Evolutionary conservation across 257 asterid species (phyloP).

Genomic region (Phtheirospermum japonicum): DNA sequence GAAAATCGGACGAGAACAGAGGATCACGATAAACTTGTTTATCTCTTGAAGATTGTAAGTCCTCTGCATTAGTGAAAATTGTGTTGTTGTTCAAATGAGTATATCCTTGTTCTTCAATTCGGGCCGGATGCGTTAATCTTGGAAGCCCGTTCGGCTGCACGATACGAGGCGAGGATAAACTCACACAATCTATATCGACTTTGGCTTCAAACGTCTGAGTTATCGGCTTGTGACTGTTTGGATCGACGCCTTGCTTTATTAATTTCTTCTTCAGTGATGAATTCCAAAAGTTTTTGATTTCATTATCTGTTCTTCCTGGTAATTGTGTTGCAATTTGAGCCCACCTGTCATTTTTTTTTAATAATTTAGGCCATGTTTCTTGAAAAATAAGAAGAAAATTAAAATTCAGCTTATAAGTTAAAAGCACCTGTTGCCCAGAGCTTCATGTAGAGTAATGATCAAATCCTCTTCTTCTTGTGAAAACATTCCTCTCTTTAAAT

Average conservation of each 20-base stretch:
- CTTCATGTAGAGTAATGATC: conserved; percentile 57
- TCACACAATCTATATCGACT: conserved; percentile 27
- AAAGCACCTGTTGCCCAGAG: conserved; percentile 70
- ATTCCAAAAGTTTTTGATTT: conserved; percentile 86
- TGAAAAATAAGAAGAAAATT: background rate
- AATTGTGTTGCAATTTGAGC: conserved; percentile 82
- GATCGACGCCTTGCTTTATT: conserved; percentile 72
- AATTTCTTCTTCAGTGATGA: conserved; percentile 74
- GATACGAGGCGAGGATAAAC: conserved; percentile 21
- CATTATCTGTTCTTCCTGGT: conserved; percentile 90
- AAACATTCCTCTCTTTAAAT: conserved; percentile 78
- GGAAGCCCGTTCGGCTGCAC: conserved; percentile 26
- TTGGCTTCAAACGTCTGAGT: conserved; percentile 22
- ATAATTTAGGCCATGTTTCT: conserved; percentile 14
- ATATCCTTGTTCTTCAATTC: conserved; percentile 14
- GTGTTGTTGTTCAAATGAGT: background rate
- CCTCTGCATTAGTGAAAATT: too few relatives aligned
- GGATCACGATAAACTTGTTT: conserved; percentile 50
- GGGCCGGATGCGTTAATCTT: conserved; percentile 27
- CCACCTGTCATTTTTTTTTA: too few relatives aligned
- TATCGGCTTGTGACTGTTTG: conserved; percentile 58
- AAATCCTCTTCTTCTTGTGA: conserved; percentile 74
- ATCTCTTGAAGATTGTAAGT: too few relatives aligned
- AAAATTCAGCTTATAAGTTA: too few relatives aligned
- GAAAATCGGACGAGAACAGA: conserved; percentile 46